Evolutionary conservation across 805 yeast genomes (phyloP), one percentile per base, ranked within the genome.

Genomic region (Lipomyces orientalis): DNA sequence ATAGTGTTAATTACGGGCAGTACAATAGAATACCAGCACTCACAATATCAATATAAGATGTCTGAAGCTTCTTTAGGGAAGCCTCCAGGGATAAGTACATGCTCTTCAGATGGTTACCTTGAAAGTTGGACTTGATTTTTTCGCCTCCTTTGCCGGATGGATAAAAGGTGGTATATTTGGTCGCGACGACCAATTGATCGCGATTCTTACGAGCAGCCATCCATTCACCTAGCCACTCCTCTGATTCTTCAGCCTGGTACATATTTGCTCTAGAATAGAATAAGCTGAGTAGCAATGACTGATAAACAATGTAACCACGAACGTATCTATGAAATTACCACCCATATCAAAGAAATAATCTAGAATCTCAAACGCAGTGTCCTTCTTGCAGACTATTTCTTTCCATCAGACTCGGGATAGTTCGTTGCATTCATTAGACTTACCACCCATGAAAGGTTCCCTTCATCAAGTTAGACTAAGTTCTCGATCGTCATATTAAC

Each of bases 131-230:
- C 4, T 5, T 51, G 7, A 51, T 22, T 5, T 1, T 5, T 51
- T 51, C 55, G 55, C 33, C 55, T 8, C 14, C 55, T 51, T 51
- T 51, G 12, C 55, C 55, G 7, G 55, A 51, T 12, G 55, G 55
- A 12, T 51, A 51, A 12, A 51, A 19, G 22, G 31, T 22, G 55
- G 84, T 80, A 73, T 83, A 84, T 22, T 73, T 73, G 9, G 76
- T 73, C 29, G 75, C 74, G 14, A 73, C 14, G 16, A 74, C 74
- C 16, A 73, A 54, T 54, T 73, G 73, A 37, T 73, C 74, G 12
- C 76, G 68, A 57, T 63, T 39, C 4, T 67, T 58, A 22, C 75
- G 66, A 37, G 58, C 55, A n/a, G 55, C 56, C 75, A 73, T 73
- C 76, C 76, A 73, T 58, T 73, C 76, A n/a, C 76, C 76, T 6